Percentiles rank a stretch among this genome's conserved stretches.
phyloP scores from a whole-genome alignment of 768 basidiomycete genomes.

The Dentipellis fragilis region DNA sequence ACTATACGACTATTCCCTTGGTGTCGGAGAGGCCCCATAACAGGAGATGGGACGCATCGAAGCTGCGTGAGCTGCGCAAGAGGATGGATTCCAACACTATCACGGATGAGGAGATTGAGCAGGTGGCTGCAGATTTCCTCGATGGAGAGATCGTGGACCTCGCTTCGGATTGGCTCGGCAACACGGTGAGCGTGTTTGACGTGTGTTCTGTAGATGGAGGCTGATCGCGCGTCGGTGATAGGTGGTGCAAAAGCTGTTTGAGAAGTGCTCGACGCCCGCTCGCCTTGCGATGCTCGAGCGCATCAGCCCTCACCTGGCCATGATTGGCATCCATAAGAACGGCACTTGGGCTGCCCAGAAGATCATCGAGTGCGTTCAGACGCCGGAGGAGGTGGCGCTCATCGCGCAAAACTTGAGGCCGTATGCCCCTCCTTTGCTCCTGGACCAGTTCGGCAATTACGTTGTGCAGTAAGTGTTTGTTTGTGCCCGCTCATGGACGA shows the following conservation, averaged over 20 bases:
- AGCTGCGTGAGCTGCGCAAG: constrained; percentile 90
- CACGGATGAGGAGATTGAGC: constrained; percentile 79
- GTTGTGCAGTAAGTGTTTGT: constrained; percentile 68
- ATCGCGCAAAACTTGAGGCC: constrained; percentile 83
- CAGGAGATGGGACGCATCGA: constrained; percentile 88
- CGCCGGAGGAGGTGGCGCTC: constrained; percentile 75
- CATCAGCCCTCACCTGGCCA: constrained; percentile 86
- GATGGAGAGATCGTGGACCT: constrained; percentile 94
- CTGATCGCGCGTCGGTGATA: background rate
- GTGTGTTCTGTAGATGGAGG: background rate
- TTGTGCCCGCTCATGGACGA: background rate
- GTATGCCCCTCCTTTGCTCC: constrained; percentile 85
- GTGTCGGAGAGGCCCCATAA: constrained; percentile 79
- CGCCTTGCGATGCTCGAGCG: constrained; percentile 90
- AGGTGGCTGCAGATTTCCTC: constrained; percentile 81
- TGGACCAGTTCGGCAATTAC: constrained; percentile 92
- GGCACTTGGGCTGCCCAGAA: constrained; percentile 99
- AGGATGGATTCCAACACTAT: constrained; percentile 86
- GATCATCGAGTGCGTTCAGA: constrained; percentile 91
- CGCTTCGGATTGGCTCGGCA: constrained; percentile 96
- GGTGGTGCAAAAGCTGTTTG: constrained; percentile 97
- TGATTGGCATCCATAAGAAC: constrained; percentile 99
- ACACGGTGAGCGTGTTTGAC: constrained; percentile 46
- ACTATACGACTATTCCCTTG: constrained; percentile 91
- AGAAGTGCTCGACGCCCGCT: constrained; percentile 69